Conservation (phyloP, 2,329 filamentous ascomycete genomes). For the Teratosphaeria gauchensis region DNA sequence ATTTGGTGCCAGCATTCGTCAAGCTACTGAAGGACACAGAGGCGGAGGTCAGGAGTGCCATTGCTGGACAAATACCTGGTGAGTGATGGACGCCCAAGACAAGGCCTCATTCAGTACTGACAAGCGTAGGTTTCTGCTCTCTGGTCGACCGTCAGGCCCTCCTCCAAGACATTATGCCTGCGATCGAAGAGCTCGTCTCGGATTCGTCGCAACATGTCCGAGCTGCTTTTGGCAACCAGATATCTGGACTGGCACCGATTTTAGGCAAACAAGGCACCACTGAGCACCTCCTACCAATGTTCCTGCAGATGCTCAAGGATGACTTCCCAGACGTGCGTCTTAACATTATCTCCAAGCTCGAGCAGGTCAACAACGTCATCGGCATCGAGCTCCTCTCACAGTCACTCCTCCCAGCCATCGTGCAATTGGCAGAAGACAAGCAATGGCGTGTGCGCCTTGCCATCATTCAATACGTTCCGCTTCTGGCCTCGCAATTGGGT, state of each 20-base stretch:
- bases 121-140: conserved; percentile 66
- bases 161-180: conserved; percentile 92
- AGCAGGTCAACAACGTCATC: conserved; percentile 97
- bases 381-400: conserved; percentile 95
- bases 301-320: conserved; percentile 98
- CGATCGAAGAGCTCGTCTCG: conserved; percentile 89
- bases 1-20: conserved; percentile 92
- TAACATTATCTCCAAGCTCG: conserved; percentile 99
- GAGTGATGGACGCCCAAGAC: conserved; percentile 14
- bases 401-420: conserved; percentile 91
- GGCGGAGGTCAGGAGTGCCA: conserved; percentile 92
- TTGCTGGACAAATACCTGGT: conserved; percentile 92
- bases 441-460: conserved; percentile 96
- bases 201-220: conserved; percentile 96
- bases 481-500: conserved; percentile 88
- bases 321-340: conserved; percentile 96
- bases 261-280: conserved; percentile 99
- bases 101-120: not conserved
- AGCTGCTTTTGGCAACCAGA: conserved; percentile 88
- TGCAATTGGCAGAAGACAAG: conserved; percentile 96
- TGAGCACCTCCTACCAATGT: conserved; percentile 94
- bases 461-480: conserved; percentile 98
- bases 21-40: conserved; percentile 97
- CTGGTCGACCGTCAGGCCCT: conserved; percentile 80
- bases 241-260: conserved; percentile 91